These are phyloP conservation scores for Aspergillus sp. DNA, from an alignment of 2,329 filamentous ascomycete species.

Conservation along the genomic window DNA sequence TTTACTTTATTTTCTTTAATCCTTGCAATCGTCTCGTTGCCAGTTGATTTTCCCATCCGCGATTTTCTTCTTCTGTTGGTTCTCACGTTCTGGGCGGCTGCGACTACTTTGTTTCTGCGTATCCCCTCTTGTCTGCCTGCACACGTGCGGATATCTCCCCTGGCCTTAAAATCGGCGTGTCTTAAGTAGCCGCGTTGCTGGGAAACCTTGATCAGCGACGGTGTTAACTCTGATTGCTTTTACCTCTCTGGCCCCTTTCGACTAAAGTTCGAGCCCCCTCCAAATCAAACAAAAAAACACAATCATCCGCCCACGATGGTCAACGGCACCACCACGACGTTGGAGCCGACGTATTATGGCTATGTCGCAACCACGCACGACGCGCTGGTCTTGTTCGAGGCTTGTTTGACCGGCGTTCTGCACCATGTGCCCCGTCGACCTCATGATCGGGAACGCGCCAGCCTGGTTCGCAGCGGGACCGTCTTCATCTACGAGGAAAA, in stretches of 20 bases:
- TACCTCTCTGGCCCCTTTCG: slow-evolving; percentile 17
- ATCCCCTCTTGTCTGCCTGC: neutral
- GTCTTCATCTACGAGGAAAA: slow-evolving; percentile 93
- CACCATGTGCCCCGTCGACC: slow-evolving; percentile 79
- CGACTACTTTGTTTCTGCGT: neutral
- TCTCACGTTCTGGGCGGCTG: neutral
- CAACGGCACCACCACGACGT: slow-evolving; percentile 46
- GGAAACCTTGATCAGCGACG: slow-evolving; percentile 22
- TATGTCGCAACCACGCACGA: slow-evolving; percentile 70
- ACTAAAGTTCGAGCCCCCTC: slow-evolving; percentile 20
- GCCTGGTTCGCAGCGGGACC: slow-evolving; percentile 78
- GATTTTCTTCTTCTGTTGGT: slow-evolving; percentile 7
- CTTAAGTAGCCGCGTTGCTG: slow-evolving; percentile 5
- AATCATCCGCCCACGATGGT: slow-evolving; percentile 33
- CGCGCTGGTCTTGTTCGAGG: slow-evolving; percentile 78
- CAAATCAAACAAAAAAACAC: slow-evolving; percentile 3
- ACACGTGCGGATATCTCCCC: neutral
- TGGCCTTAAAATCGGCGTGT: neutral
- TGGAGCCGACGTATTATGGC: slow-evolving; percentile 67
- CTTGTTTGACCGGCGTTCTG: slow-evolving; percentile 67
- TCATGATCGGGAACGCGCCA: slow-evolving; percentile 76
- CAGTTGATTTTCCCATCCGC: neutral
- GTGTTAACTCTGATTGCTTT: slow-evolving; percentile 22
- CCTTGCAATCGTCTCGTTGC: neutral
- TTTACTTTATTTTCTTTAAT: slow-evolving; percentile 1